Evolutionary conservation across 306 rosid genomes (phyloP).

Genomic region (Lathyrus oleraceus): DNA sequence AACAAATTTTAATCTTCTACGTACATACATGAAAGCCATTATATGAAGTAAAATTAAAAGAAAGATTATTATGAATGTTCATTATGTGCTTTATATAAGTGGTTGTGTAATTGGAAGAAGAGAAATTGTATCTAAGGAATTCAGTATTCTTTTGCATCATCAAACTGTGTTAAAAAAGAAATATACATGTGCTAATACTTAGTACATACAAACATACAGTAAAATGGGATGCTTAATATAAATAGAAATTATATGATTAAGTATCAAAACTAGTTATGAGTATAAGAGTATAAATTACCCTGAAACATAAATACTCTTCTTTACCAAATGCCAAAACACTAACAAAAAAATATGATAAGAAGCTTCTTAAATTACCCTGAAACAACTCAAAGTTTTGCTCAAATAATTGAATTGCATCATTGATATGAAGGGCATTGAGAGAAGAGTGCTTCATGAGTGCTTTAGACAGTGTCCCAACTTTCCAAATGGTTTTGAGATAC

Average conservation of each 20-base stretch:
- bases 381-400: conserved; percentile 55
- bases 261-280: conserved; percentile 10
- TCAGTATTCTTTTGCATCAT: conserved; percentile 11
- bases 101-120: background rate
- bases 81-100: background rate
- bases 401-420: conserved; percentile 43
- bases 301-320: background rate
- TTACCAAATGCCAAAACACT: conserved; percentile 21
- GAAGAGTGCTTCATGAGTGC: conserved; percentile 55
- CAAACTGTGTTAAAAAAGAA: conserved; percentile 15
- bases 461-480: too few species aligned
- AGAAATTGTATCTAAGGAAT: conserved; percentile 5
- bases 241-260: conserved; percentile 20
- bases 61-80: background rate
- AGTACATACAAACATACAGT: background rate
- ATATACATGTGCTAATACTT: background rate
- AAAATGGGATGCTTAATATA: conserved; percentile 10
- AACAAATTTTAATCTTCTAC: conserved; percentile 9
- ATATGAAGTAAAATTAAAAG: background rate
- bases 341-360: conserved; percentile 7
- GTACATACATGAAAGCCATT: background rate
- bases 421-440: conserved; percentile 49
- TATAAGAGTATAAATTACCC: background rate
- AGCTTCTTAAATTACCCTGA: conserved; percentile 58
- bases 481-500: too few species aligned